Base-by-base conservation (phyloP, 2,329 filamentous ascomycete species). In the Neonectria neomacrospora region DNA sequence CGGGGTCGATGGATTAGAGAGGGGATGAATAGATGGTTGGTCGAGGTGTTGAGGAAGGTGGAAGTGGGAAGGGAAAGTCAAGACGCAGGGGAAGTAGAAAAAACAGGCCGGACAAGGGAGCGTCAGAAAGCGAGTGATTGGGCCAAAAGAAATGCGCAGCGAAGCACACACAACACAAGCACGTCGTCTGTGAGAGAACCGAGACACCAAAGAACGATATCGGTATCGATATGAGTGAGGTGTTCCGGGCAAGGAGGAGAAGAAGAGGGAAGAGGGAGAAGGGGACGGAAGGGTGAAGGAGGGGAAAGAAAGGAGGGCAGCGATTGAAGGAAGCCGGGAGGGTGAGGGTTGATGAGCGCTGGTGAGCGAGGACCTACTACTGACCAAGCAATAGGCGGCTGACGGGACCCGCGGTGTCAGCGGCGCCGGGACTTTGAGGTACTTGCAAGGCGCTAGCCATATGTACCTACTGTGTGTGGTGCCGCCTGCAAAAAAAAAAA, bases 61-160 rank as follows among this genome's bases (percentile, higher is more conserved):
- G 32, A 48, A 30, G 54, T 51, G 41, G 54, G 8, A 32, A 54
- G 28, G 54, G 48, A 16, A 23, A 34, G 53, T 23, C 14, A 28
- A 34, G 37, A 52, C 14, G 47, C 32, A 32, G 34, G 54, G 22
- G 26, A 47, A 47, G 54, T 30, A 23, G 34, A 59, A 59, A 45
- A 45, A 60, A 42, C 22, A 28, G 57, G 42, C 28, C 50, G 37
- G 41, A 41, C 45, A 50, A 55, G 57, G 37, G 47, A 58, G 51
- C 48, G 57, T 30, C 9, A 39, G 52, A 50, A 58, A 61, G 58
- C 58, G 58, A 61, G 44, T 47, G 58, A 54, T 60, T 54, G 51
- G 45, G 51, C 51, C 51, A 54, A 30, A n/a, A 14, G 23, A 32
- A 54, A 32, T 39, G 51, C 47, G 56, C 26, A 50, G 42, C 23